Conservation (phyloP, 768 basidiomycete species). For the Crucibulum laeve region DNA sequence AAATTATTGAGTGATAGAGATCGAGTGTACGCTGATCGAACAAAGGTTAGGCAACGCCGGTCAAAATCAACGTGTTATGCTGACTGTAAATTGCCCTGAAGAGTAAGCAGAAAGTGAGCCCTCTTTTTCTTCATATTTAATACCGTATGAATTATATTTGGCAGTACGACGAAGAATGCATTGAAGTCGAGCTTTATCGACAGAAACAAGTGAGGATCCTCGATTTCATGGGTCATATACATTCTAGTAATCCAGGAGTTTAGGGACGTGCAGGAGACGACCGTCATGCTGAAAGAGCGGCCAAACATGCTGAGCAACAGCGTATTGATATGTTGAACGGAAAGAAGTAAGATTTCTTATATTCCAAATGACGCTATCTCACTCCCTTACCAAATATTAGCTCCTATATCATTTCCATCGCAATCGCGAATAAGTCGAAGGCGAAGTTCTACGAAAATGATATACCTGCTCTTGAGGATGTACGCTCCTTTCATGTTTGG, state of each 20-base stretch:
- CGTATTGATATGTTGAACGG: constrained; percentile 72
- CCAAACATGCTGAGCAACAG: constrained; percentile 74
- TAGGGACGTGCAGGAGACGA: constrained; percentile 71
- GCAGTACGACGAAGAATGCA: constrained; percentile 79
- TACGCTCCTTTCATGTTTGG: constrained; percentile 29
- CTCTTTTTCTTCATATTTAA: neutral
- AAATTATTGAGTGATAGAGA: constrained; percentile 71
- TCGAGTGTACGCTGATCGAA: constrained; percentile 57
- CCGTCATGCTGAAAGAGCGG: constrained; percentile 68
- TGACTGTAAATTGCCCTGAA: constrained; percentile 21
- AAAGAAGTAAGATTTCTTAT: constrained; percentile 59
- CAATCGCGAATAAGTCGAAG: constrained; percentile 66
- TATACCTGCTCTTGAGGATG: constrained; percentile 68
- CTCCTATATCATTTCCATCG: constrained; percentile 66
- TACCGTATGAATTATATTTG: constrained; percentile 17
- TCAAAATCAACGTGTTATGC: neutral
- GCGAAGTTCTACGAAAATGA: constrained; percentile 68
- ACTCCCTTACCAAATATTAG: constrained; percentile 25
- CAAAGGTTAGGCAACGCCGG: constrained; percentile 47
- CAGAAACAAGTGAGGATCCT: constrained; percentile 66
- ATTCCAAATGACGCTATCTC: constrained; percentile 1
- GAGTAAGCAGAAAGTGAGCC: constrained; percentile 60
- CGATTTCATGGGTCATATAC: constrained; percentile 6
- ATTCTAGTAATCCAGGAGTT: constrained; percentile 3
- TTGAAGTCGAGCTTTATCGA: constrained; percentile 64